Evolutionary conservation across 139 green algal genomes (phyloP), one percentile per base, ranked within the genome.

Genomic region (Chlamydomonas eustigma): DNA sequence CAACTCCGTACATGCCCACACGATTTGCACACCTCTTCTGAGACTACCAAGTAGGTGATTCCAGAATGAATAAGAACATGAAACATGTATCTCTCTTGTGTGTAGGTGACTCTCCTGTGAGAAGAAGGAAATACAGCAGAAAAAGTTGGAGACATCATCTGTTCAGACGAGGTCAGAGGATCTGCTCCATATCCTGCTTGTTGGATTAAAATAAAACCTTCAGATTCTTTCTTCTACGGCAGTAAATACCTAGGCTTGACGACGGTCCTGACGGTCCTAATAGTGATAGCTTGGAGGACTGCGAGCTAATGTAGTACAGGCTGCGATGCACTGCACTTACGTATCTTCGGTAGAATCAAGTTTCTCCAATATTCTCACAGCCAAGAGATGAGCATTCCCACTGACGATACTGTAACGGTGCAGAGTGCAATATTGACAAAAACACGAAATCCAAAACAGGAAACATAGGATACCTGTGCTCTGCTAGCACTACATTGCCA

Each of bases 1-100:
- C n/a, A n/a, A n/a, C n/a, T n/a, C n/a, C n/a, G n/a, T n/a, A n/a
- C n/a, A n/a, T n/a, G n/a, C n/a, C n/a, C n/a, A n/a, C n/a, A n/a
- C n/a, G n/a, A n/a, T 58, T 58, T 58, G 12, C 79, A 28, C 58
- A 91, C 89, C 84, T 97, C 88, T 51, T 96, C 91, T 38, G 93
- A 79, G 91, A 98, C 96, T 78, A 84, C 91, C 25, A 98, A 75
- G 82, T 89, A 98, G 12, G 87, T 92, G 39, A 98, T 67, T 2
- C 91, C 94, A 36, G 88, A 81, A 1, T 71, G 32, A 0, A 88
- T 72, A 32, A 98, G 76, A 1, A 97, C 73, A 75, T 98, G 94
- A 77, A 97, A 97, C 72, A 97, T 85, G 84, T 97, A 87, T 2
- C 84, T 80, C 12, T 94, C 93, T 37, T 96, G 91, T 1, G 88